These are phyloP conservation scores for Withania somnifera DNA, from an alignment of 305 asterid genomes.

Conservation along the genomic window DNA sequence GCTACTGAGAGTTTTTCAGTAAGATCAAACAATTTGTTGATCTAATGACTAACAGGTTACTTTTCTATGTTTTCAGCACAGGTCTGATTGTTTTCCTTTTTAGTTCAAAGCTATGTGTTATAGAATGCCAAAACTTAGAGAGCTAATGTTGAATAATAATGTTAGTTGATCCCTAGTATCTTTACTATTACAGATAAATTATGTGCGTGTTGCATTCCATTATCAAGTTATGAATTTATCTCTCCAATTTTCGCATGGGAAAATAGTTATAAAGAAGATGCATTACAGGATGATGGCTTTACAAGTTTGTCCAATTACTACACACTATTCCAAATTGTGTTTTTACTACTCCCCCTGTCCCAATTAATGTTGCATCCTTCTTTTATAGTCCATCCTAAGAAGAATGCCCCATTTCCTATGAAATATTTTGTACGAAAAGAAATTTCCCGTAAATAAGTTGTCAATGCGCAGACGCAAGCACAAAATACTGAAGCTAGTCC, in stretches of 20 bases:
- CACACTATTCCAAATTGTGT: not conserved
- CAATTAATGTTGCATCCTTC: too few species aligned
- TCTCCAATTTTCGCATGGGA: not conserved
- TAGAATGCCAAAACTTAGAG: not conserved
- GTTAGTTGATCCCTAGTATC: not conserved
- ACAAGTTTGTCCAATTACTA: not conserved
- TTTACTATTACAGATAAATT: not conserved
- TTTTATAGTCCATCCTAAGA: too few species aligned
- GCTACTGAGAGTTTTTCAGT: not conserved
- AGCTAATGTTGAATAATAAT: not conserved
- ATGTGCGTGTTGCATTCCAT: not conserved
- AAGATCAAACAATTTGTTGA: not conserved
- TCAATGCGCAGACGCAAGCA: not conserved
- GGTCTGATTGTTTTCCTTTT: not conserved
- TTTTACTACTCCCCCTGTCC: too few species aligned
- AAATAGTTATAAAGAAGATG: not conserved
- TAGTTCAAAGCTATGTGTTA: not conserved
- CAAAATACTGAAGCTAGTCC: not conserved
- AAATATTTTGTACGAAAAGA: constrained; percentile 9
- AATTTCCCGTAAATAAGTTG: not conserved
- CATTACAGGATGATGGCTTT: not conserved
- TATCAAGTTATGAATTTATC: not conserved
- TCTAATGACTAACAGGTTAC: not conserved
- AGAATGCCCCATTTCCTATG: too few species aligned
- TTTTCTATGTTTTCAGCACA: not conserved